Percentiles rank a stretch among this genome's conserved stretches.
Evolutionary conservation across 805 yeast species (phyloP).

Genomic region (Metschnikowia baotianmanensis): DNA sequence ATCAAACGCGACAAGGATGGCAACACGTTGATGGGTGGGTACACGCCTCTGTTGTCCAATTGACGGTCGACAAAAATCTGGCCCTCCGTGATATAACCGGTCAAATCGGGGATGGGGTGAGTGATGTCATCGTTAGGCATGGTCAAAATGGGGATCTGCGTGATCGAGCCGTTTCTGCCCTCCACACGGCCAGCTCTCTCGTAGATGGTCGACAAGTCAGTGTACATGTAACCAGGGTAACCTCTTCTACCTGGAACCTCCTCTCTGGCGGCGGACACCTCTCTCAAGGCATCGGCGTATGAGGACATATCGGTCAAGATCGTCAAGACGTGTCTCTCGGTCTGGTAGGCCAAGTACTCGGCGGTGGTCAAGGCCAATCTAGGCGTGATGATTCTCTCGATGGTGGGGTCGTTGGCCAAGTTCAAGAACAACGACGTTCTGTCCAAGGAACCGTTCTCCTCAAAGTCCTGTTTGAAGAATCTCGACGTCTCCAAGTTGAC

Average conservation of each 20-base stretch:
- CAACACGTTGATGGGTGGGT: slow-evolving; percentile 97
- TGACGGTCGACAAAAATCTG: slow-evolving; percentile 98
- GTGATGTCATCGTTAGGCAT: slow-evolving; percentile 99
- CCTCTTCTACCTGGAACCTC: slow-evolving; percentile 99
- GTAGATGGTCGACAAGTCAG: slow-evolving; percentile 97
- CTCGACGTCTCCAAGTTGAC: slow-evolving; percentile 97
- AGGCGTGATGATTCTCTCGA: slow-evolving; percentile 99
- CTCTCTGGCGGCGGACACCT: slow-evolving; percentile 99
- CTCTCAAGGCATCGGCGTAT: slow-evolving; percentile 99
- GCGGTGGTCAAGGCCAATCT: slow-evolving; percentile 98
- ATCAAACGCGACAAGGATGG: slow-evolving; percentile 97
- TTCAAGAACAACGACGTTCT: slow-evolving; percentile 96
- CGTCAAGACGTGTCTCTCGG: slow-evolving; percentile 98
- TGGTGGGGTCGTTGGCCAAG: slow-evolving; percentile 98
- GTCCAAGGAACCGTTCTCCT: slow-evolving; percentile 97
- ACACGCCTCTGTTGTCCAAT: slow-evolving; percentile 92
- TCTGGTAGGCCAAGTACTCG: slow-evolving; percentile 97
- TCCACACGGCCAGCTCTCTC: slow-evolving; percentile 99
- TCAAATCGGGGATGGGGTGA: slow-evolving; percentile 99
- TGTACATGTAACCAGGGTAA: slow-evolving; percentile 99
- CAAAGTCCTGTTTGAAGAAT: slow-evolving; percentile 98
- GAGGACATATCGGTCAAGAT: slow-evolving; percentile 99
- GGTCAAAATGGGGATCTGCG: slow-evolving; percentile 97
- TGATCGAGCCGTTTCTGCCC: slow-evolving; percentile 98
- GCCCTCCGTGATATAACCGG: slow-evolving; percentile 99